phyloP scores from a whole-genome alignment of 176 grass and related monocot species.

The Alopecurus myosuroides region DNA sequence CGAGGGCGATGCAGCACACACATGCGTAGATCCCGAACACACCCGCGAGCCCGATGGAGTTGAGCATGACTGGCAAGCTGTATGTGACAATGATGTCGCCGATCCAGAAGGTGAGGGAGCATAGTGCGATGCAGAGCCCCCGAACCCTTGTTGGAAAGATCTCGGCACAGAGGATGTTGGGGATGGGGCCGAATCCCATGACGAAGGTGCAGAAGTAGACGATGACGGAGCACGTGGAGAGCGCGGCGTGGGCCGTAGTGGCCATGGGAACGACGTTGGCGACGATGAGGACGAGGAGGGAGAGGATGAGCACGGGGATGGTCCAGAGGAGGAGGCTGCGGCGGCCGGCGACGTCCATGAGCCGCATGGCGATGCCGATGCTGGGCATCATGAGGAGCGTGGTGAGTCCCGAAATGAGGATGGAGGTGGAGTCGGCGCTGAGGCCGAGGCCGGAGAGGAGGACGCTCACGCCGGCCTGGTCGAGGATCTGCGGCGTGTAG shows the following conservation, averaged over 20 bases:
- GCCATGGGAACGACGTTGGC: conserved; percentile 43
- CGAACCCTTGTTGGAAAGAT: conserved; percentile 76
- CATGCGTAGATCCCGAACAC: conserved; percentile 67
- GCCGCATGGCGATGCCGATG: conserved; percentile 77
- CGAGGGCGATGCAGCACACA: conserved; percentile 55
- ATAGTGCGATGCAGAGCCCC: conserved; percentile 68
- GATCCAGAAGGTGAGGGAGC: conserved; percentile 79
- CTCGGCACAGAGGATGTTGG: conserved; percentile 85
- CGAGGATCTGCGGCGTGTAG: conserved; percentile 90
- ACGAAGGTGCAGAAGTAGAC: conserved; percentile 87
- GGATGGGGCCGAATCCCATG: conserved; percentile 88
- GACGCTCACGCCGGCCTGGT: conserved; percentile 81
- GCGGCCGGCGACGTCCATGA: conserved; percentile 79
- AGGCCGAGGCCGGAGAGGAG: conserved; percentile 48
- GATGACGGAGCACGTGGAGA: conserved; percentile 65
- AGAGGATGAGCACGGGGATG: conserved; percentile 55
- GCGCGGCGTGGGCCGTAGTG: conserved; percentile 40
- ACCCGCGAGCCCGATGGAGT: conserved; percentile 44
- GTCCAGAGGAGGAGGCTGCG: conserved; percentile 61
- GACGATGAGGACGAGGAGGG: conserved; percentile 47
- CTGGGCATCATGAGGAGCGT: conserved; percentile 79
- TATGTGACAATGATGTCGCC: conserved; percentile 79
- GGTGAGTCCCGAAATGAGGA: conserved; percentile 67
- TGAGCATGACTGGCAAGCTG: conserved; percentile 65
- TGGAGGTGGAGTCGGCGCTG: conserved; percentile 59